phyloP scores from a whole-genome alignment of 1,284 basidiomycete genomes.

The Cutaneotrichosporon curvatum region DNA sequence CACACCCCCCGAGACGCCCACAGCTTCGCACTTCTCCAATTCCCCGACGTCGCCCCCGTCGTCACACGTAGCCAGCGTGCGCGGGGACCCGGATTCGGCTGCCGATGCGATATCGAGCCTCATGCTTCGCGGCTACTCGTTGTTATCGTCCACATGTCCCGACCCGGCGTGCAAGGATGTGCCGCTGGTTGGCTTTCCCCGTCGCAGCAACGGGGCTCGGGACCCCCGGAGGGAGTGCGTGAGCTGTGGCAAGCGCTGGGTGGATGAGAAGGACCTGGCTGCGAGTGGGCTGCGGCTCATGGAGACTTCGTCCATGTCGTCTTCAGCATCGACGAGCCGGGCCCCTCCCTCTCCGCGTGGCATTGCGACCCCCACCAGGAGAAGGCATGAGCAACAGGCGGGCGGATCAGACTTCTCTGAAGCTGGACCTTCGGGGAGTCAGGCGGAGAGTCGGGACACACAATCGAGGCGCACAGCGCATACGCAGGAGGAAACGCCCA shows the following conservation, averaged over 20 bases:
- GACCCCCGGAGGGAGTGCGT: constrained; percentile 38
- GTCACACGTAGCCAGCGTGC: constrained; percentile 1
- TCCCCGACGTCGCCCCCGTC: constrained; percentile 4
- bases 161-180: constrained; percentile 35
- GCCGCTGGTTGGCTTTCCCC: constrained; percentile 43
- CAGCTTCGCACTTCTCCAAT: not conserved
- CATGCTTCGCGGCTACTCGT: constrained; percentile 41
- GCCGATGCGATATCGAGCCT: constrained; percentile 35
- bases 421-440: no score
- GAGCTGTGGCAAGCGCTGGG: constrained; percentile 30
- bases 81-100: constrained; percentile 24
- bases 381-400: no score
- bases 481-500: no score
- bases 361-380: no score
- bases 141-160: constrained; percentile 37
- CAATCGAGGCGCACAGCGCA: no score
- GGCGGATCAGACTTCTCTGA: no score
- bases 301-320: not conserved
- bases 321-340: not conserved
- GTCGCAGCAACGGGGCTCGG: constrained; percentile 24
- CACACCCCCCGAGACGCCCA: not conserved
- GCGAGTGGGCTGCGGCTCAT: not conserved
- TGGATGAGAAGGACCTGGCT: constrained; percentile 24
- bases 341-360: not conserved
- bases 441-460: no score